These are phyloP conservation scores for Hymenoscyphus fructigenus DNA, from an alignment of 2,329 filamentous ascomycete genomes.

Conservation along the genomic window DNA sequence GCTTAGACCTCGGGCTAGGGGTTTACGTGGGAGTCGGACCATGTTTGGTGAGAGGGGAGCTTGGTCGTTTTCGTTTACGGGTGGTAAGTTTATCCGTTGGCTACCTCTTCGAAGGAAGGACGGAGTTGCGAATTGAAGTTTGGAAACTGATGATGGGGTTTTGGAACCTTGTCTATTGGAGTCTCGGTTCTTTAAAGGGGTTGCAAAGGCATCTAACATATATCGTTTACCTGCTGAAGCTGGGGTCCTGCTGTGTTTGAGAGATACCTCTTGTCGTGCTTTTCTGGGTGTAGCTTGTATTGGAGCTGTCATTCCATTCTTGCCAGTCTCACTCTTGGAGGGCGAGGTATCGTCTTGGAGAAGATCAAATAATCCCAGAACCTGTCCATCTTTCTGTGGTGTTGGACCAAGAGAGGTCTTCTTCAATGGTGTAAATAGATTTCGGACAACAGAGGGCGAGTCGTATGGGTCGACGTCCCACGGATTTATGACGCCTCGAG, in stretches of 20 bases:
- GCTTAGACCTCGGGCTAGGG: slow-evolving; percentile 68
- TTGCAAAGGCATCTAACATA: slow-evolving; percentile 62
- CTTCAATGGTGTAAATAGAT: slow-evolving; percentile 58
- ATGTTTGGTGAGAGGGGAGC: slow-evolving; percentile 47
- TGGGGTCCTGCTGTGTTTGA: slow-evolving; percentile 42
- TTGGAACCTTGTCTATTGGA: slow-evolving; percentile 40
- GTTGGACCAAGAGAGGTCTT: slow-evolving; percentile 72
- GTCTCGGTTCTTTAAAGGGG: slow-evolving; percentile 56
- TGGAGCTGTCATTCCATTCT: slow-evolving; percentile 28
- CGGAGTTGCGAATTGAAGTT: slow-evolving; percentile 65
- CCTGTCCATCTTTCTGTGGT: slow-evolving; percentile 74
- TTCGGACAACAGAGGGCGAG: slow-evolving; percentile 57
- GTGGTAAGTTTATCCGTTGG: slow-evolving; percentile 44
- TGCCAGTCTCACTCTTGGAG: slow-evolving; percentile 26
- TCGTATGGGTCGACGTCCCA: slow-evolving; percentile 47
- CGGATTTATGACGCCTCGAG: slow-evolving; percentile 37
- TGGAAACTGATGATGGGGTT: slow-evolving; percentile 53
- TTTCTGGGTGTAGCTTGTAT: slow-evolving; percentile 42
- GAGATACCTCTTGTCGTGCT: slow-evolving; percentile 7
- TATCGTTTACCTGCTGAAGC: slow-evolving; percentile 58
- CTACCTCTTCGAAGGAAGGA: slow-evolving; percentile 62
- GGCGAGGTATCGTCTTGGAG: slow-evolving; percentile 52
- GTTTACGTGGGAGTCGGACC: slow-evolving; percentile 55
- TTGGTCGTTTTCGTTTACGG: slow-evolving; percentile 56
- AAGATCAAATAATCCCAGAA: slow-evolving; percentile 75